Evolutionary conservation across 108 stramenopile species (phyloP), one percentile per base, ranked within the genome.

Genomic region (Heterococcus sp.): DNA sequence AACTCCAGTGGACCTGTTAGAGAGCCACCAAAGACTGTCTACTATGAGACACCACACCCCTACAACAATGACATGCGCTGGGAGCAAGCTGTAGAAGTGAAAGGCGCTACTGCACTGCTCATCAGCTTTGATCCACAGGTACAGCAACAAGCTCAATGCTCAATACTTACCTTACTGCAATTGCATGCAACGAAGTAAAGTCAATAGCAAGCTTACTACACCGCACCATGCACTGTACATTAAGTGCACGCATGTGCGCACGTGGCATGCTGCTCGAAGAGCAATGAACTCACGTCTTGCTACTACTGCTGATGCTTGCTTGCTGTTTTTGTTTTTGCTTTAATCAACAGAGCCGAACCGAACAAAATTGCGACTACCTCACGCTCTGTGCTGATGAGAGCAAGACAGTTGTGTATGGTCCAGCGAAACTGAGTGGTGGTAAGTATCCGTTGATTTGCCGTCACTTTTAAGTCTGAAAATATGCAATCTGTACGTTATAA

Each of bases 331-430:
- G 32, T 37, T 33, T 26, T 2, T 38, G 14, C 26, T 36, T 0
- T 74, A 83, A n/a, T n/a, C n/a, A n/a, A n/a, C n/a, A n/a, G 14
- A 72, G 36, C 2, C 37, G 83, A 68, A 75, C 85, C 34, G 85
- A 86, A 30, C 35, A 31, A 0, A 66, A 72, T 21, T 86, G 84
- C 65, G 85, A 86, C 78, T 86, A 32, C 71, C 21, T 86, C 39
- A 28, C 35, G 3, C 80, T 86, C 14, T 86, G 38, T 72, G 32
- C 8, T 1, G 82, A 83, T n/a, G 70, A 67, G 2, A 65, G 32
- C 26, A 30, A 35, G 35, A 83, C 75, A 34, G 71, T 73, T 46
- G 35, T 65, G 32, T 81, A 65, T 11, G 79, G 79, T 26, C n/a
- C n/a, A n/a, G n/a, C n/a, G n/a, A n/a, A n/a, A n/a, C n/a, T n/a